phyloP scores from a whole-genome alignment of 78 protist species.

The Planoprotostelium fungivorum region DNA sequence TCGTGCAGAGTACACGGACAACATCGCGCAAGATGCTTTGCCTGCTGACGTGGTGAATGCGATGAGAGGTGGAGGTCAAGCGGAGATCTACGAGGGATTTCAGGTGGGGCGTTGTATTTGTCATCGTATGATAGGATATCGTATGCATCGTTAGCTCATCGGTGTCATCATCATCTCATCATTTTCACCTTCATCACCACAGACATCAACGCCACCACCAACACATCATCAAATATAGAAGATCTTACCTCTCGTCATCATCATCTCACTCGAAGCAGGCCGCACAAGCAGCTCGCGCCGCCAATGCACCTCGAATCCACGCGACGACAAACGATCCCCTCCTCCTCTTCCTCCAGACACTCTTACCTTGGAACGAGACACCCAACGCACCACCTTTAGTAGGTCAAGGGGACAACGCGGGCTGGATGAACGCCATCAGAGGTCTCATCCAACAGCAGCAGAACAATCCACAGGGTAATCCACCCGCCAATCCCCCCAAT shows the following conservation, averaged over 20 bases:
- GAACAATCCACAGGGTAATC: too few species aligned
- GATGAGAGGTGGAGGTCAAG: neutral
- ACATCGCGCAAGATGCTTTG: neutral
- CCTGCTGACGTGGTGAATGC: neutral
- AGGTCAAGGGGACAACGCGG: too few species aligned
- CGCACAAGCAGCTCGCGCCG: neutral
- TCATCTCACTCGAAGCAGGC: neutral
- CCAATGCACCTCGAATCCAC: neutral
- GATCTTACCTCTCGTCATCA: neutral
- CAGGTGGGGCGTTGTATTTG: too few species aligned
- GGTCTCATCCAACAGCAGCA: too few species aligned
- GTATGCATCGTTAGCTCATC: too few species aligned
- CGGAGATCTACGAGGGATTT: neutral
- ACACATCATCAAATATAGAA: too few species aligned
- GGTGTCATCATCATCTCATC: too few species aligned
- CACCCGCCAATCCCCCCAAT: too few species aligned
- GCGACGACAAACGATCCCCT: constrained; percentile 4
- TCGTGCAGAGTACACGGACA: neutral
- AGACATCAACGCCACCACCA: too few species aligned
- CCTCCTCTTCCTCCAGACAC: constrained; percentile 26
- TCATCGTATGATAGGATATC: too few species aligned
- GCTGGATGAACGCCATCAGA: too few species aligned
- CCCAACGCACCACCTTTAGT: neutral
- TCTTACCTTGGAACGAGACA: constrained; percentile 36
- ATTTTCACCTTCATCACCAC: too few species aligned